phyloP scores from a whole-genome alignment of 106 monocot genomes.

The Dioscorea zingiberensis region DNA sequence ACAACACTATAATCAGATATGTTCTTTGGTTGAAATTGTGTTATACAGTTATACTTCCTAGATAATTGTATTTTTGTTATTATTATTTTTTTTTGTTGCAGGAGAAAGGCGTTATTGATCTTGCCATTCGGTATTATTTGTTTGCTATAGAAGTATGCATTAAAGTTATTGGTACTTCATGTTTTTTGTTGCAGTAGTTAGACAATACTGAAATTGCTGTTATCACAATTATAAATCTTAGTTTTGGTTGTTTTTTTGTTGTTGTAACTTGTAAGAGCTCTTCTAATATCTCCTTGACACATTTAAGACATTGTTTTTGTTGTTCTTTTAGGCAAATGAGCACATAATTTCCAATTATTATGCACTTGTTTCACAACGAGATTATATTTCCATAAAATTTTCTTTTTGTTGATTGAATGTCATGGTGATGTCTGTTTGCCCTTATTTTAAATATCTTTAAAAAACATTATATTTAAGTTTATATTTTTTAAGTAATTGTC shows the following conservation, averaged over 20 bases:
- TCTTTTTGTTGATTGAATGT: too few species aligned
- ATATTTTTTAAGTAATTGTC: too few species aligned
- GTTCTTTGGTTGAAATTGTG: background rate
- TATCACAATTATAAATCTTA: background rate
- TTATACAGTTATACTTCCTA: background rate
- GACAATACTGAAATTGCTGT: background rate
- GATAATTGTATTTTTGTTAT: background rate
- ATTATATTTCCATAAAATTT: too few species aligned
- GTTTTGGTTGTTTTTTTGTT: background rate
- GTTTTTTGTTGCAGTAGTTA: background rate
- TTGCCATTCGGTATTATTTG: slow-evolving; percentile 82
- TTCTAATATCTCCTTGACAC: background rate
- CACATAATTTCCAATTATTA: background rate
- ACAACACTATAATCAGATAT: background rate
- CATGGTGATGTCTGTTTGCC: too few species aligned
- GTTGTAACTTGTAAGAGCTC: background rate
- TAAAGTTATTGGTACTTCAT: background rate
- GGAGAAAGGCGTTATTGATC: slow-evolving; percentile 94
- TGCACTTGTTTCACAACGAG: too few species aligned
- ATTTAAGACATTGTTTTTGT: background rate
- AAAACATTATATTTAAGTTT: too few species aligned
- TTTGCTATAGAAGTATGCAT: slow-evolving; percentile 65
- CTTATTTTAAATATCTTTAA: too few species aligned
- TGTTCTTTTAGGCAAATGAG: background rate
- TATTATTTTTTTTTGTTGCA: slow-evolving; percentile 40